Conservation (phyloP, 208 protist genomes). For the Porcisia hertigi region DNA sequence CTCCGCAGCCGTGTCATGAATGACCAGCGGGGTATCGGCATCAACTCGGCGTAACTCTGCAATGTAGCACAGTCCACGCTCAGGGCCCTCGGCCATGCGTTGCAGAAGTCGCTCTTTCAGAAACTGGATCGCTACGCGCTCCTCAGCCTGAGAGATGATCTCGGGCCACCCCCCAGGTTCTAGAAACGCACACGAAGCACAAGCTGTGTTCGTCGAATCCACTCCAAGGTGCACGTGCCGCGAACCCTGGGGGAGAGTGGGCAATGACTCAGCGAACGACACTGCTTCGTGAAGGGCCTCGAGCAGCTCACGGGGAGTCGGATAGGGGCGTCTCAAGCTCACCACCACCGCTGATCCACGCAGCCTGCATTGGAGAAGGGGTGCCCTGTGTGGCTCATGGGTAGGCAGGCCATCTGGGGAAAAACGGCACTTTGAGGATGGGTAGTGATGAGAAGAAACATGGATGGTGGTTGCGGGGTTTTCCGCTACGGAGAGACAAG, state of each 20-base stretch:
- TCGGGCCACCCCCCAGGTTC: constrained; percentile 5
- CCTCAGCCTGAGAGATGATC: neutral
- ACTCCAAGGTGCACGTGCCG: constrained; percentile 21
- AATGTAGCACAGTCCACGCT: constrained; percentile 9
- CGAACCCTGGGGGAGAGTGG: neutral
- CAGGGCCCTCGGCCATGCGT: constrained; percentile 11
- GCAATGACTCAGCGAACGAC: constrained; percentile 28
- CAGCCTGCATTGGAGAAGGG: constrained; percentile 19
- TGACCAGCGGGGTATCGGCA: neutral
- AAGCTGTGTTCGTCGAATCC: neutral
- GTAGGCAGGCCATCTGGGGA: neutral
- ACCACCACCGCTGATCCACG: constrained; percentile 24
- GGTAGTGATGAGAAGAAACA: neutral
- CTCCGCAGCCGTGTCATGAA: constrained; percentile 23
- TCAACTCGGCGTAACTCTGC: constrained; percentile 13
- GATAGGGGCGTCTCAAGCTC: constrained; percentile 1
- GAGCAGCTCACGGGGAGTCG: constrained; percentile 10
- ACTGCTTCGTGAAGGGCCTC: constrained; percentile 31
- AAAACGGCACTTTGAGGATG: neutral
- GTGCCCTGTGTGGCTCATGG: neutral
- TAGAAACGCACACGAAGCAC: constrained; percentile 5
- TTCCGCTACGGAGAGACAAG: neutral
- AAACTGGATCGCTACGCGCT: constrained; percentile 6
- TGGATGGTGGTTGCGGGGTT: neutral
- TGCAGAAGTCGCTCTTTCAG: constrained; percentile 28